Evolutionary conservation across 805 yeast genomes (phyloP).

Genomic region (Scheffersomyces lignosus): DNA sequence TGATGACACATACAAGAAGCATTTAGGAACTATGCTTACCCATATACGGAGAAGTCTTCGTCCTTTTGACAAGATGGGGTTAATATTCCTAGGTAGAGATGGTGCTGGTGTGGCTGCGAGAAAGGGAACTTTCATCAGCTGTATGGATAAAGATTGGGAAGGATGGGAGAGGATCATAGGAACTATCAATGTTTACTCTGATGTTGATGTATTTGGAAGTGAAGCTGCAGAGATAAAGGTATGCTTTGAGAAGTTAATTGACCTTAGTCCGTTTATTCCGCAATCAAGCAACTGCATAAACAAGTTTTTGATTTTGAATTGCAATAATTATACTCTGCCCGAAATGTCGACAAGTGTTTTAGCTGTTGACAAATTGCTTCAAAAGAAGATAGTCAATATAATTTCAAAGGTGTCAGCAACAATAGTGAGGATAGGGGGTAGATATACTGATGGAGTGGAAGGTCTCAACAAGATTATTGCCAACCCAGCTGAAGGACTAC

Average conservation of each 20-base stretch:
- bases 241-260: constrained; percentile 27
- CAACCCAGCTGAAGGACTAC: constrained; percentile 8
- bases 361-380: not conserved
- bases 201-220: constrained; percentile 11
- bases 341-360: constrained; percentile 1
- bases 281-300: constrained; percentile 6
- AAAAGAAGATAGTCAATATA: constrained; percentile 7
- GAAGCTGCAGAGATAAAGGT: constrained; percentile 23
- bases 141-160: constrained; percentile 44
- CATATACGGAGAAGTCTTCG: constrained; percentile 28
- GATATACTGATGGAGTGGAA: constrained; percentile 15
- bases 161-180: constrained; percentile 49
- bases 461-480: constrained; percentile 9
- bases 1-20: constrained; percentile 25
- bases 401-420: constrained; percentile 22
- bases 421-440: constrained; percentile 22
- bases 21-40: constrained; percentile 23
- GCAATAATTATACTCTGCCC: constrained; percentile 7
- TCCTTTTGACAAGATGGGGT: constrained; percentile 44
- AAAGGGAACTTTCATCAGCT: constrained; percentile 48
- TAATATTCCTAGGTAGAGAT: constrained; percentile 49
- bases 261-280: constrained; percentile 26
- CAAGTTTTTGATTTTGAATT: constrained; percentile 10
- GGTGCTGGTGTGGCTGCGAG: constrained; percentile 36
- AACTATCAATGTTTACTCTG: constrained; percentile 27